Percentiles rank a stretch among this genome's conserved stretches.
Conservation (phyloP, 208 protist species). For the Trypanosoma mega region DNA sequence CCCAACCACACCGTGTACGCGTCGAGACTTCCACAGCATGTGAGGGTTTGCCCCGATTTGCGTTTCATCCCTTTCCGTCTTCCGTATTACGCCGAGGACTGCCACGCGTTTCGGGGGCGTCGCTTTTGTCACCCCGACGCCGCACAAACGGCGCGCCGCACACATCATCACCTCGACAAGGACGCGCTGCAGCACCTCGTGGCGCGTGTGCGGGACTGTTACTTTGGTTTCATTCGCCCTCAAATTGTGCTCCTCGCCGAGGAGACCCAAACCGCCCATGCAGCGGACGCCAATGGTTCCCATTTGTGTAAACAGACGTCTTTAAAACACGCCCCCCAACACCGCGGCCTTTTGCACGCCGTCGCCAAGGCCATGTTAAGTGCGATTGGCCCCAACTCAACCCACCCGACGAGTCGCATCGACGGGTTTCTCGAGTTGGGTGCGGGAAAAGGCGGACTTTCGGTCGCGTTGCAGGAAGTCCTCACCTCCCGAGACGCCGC, state of each 20-base stretch:
- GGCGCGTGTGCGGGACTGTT: conserved; percentile 25
- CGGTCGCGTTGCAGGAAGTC: conserved; percentile 55
- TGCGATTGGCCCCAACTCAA: not conserved
- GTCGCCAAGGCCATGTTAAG: conserved; percentile 34
- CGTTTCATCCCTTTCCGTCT: conserved; percentile 43
- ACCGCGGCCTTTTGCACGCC: conserved; percentile 52
- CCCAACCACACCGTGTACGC: conserved; percentile 73
- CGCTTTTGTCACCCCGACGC: not conserved
- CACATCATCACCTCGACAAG: conserved; percentile 18
- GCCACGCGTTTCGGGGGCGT: conserved; percentile 34
- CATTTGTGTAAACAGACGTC: conserved; percentile 20
- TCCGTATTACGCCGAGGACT: conserved; percentile 50
- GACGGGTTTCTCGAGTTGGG: conserved; percentile 70
- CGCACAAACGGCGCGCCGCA: not conserved
- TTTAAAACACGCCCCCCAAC: conserved; percentile 65
- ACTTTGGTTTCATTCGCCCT: conserved; percentile 20
- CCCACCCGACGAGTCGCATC: conserved; percentile 2
- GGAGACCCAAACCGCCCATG: not conserved
- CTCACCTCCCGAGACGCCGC: conserved; percentile 14
- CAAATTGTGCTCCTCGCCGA: conserved; percentile 19
- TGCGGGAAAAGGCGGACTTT: conserved; percentile 74
- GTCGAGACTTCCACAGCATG: conserved; percentile 50
- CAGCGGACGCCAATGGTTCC: not conserved
- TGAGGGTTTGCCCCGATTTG: conserved; percentile 72
- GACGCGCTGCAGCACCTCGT: conserved; percentile 19